Evolutionary conservation across 1,139 yeast species (phyloP).

Genomic region (Candida glucosophila): DNA sequence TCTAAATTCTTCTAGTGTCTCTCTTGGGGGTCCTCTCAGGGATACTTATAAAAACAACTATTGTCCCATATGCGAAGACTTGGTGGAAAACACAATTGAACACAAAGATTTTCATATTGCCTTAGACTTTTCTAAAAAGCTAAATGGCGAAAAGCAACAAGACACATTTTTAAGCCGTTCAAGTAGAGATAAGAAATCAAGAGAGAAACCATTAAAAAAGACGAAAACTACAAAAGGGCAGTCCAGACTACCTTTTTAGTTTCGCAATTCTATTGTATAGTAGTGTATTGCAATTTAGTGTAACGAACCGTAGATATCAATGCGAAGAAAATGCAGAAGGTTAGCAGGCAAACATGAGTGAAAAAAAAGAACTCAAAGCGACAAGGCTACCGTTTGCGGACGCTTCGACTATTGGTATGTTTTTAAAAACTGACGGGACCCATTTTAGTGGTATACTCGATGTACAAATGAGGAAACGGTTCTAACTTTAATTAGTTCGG

Average conservation of each 20-base stretch:
- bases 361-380: too few species aligned
- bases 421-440: neutral
- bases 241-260: conserved; percentile 7
- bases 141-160: conserved; percentile 10
- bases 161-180: neutral
- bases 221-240: conserved; percentile 6
- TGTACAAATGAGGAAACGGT: neutral
- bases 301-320: conserved; percentile 3
- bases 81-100: conserved; percentile 25
- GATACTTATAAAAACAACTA: conserved; percentile 13
- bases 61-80: conserved; percentile 19
- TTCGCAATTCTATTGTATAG: neutral
- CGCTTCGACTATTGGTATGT: conserved; percentile 42
- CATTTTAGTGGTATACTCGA: too few species aligned
- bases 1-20: too few species aligned
- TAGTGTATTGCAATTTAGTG: neutral
- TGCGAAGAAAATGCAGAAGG: too few species aligned
- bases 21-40: too few species aligned
- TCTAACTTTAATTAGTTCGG: conserved; percentile 33
- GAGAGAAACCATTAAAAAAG: conserved; percentile 1
- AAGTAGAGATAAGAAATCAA: too few species aligned
- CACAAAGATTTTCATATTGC: conserved; percentile 37
- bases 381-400: conserved; percentile 32
- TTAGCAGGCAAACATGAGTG: neutral
- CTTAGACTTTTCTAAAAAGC: conserved; percentile 23